Percentiles rank a stretch among this genome's conserved stretches.
Evolutionary conservation across 306 rosid genomes (phyloP).

Genomic region (Styphnolobium japonicum): DNA sequence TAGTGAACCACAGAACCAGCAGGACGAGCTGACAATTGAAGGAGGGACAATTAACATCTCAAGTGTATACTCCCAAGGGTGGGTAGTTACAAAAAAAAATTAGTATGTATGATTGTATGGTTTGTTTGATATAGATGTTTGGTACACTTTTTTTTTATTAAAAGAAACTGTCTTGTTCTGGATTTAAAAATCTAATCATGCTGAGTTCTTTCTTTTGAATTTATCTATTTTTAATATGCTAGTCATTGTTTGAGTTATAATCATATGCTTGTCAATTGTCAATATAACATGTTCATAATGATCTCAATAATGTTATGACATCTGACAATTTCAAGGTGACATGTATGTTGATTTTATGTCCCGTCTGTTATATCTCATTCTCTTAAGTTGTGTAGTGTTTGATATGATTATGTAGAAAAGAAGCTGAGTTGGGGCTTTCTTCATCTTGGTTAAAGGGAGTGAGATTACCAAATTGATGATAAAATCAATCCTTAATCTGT

Average conservation of each 20-base stretch:
- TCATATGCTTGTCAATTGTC: not conserved
- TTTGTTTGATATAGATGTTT: not conserved
- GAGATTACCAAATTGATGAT: not conserved
- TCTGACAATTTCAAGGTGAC: not conserved
- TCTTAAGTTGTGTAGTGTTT: not conserved
- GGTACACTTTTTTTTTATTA: not conserved
- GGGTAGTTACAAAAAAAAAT: constrained; percentile 36
- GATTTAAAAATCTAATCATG: not conserved
- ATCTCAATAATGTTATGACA: not conserved
- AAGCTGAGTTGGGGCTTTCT: not conserved
- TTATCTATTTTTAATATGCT: not conserved
- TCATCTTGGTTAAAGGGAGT: not conserved
- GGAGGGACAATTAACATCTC: constrained; percentile 96
- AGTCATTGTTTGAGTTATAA: constrained; percentile 1
- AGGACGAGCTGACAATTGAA: constrained; percentile 65
- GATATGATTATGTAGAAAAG: not conserved
- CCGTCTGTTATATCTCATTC: not conserved
- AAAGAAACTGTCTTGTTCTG: not conserved
- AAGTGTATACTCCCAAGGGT: constrained; percentile 94
- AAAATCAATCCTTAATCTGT: not conserved
- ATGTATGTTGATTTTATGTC: not conserved
- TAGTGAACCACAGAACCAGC: constrained; percentile 54
- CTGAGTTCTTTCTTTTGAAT: not conserved
- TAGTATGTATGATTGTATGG: not conserved
- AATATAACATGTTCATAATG: not conserved